Evolutionary conservation across 495 filamentous ascomycete genomes (phyloP).

Genomic region (Aspergillus egyptiacus): DNA sequence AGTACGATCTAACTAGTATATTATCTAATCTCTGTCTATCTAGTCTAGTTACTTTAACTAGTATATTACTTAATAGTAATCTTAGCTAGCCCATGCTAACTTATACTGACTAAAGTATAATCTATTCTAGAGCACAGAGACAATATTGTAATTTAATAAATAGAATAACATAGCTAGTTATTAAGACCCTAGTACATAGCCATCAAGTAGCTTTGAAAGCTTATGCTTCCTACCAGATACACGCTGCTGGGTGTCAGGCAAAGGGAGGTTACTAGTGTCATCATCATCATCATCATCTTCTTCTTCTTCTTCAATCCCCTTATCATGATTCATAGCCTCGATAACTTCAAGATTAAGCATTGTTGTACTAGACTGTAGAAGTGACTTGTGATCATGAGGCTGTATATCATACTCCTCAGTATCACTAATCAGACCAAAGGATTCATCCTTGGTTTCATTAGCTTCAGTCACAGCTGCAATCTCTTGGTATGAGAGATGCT

Average conservation of each 20-base stretch:
- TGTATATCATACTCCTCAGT: not conserved
- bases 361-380: not conserved
- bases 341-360: not conserved
- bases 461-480: not conserved
- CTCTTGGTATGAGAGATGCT: not conserved
- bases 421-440: not conserved
- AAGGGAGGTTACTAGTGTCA: not conserved
- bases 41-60: too few species aligned
- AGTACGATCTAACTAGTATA: too few species aligned
- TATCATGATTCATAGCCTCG: not conserved
- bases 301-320: not conserved
- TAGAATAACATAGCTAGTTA: not conserved
- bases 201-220: not conserved
- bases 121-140: too few species aligned
- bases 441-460: not conserved
- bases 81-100: too few species aligned
- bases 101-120: too few species aligned
- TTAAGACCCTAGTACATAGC: not conserved
- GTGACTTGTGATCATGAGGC: too few species aligned
- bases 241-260: not conserved
- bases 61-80: too few species aligned
- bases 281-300: not conserved
- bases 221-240: not conserved
- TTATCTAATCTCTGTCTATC: too few species aligned
- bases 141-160: too few species aligned